A percentile compares a stretch with the other conserved stretches of the same genome.
Conservation (phyloP, 2,329 filamentous ascomycete genomes). For the Fusarium musae region DNA sequence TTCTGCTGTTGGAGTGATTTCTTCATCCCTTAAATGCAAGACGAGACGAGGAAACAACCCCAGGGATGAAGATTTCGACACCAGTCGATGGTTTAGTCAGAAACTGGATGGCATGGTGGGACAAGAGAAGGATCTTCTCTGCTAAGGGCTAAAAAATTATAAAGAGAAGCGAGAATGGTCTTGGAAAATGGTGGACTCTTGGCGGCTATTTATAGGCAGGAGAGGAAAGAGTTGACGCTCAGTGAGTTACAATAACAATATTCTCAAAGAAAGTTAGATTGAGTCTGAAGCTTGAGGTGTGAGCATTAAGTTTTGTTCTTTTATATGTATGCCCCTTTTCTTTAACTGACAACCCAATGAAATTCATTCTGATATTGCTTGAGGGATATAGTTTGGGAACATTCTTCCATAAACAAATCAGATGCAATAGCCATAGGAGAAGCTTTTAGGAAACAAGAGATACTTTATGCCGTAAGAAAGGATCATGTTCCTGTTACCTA, state of each 20-base stretch:
- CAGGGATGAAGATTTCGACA: background rate
- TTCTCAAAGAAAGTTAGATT: background rate
- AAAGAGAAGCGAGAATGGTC: background rate
- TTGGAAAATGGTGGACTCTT: background rate
- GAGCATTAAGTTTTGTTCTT: background rate
- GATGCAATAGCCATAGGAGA: background rate
- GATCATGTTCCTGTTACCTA: fast-evolving
- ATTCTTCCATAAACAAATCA: too few species aligned
- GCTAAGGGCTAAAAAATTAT: fast-evolving
- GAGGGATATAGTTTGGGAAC: background rate
- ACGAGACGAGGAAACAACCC: background rate
- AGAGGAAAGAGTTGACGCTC: fast-evolving
- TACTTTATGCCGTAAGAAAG: background rate
- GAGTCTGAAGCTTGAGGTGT: too few species aligned
- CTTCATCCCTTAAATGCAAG: background rate
- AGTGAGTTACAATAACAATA: background rate
- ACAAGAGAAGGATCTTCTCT: too few species aligned
- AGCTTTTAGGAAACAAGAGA: background rate
- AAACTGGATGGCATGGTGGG: background rate
- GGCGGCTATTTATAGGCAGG: background rate
- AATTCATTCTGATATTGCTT: fast-evolving
- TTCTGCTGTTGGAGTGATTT: background rate
- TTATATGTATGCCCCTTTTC: too few species aligned
- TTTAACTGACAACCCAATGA: background rate
- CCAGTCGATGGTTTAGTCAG: background rate